Percentiles rank a stretch among this genome's conserved stretches.
These are phyloP conservation scores for Cryptococcus floricola DNA, from an alignment of 1,284 basidiomycete genomes.

Conservation along the genomic window DNA sequence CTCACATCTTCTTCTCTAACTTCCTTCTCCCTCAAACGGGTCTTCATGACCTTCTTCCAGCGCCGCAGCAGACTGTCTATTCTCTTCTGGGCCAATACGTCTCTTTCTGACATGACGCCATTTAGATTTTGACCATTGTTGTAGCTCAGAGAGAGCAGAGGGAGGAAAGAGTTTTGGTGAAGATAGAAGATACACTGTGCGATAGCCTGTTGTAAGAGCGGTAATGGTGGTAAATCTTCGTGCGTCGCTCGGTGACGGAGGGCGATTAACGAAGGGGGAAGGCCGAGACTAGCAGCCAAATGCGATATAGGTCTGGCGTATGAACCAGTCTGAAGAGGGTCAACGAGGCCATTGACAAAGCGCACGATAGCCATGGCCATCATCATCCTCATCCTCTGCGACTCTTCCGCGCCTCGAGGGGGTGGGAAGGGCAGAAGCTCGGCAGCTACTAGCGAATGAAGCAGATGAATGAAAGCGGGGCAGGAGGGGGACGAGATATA, in stretches of 20 bases:
- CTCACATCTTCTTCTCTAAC: conserved; percentile 64
- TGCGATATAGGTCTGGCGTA: conserved; percentile 86
- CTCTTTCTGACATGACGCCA: conserved; percentile 2
- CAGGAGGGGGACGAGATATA: conserved; percentile 66
- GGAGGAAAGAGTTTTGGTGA: conserved; percentile 70
- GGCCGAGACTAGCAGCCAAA: conserved; percentile 77
- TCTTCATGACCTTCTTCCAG: conserved; percentile 47
- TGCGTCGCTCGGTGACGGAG: conserved; percentile 92
- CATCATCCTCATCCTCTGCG: conserved; percentile 55
- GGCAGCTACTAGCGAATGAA: conserved; percentile 62
- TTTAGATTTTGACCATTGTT: too few relatives aligned
- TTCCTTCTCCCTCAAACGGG: conserved; percentile 59
- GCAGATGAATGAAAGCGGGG: conserved; percentile 59
- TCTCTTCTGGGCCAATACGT: conserved; percentile 54
- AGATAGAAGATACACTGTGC: conserved; percentile 60
- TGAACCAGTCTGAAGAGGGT: conserved; percentile 71
- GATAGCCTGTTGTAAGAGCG: conserved; percentile 70
- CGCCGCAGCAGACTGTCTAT: conserved; percentile 41
- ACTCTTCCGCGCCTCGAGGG: conserved; percentile 59
- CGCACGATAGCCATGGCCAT: conserved; percentile 67
- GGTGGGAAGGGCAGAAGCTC: conserved; percentile 55
- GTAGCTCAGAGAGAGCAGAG: conserved; percentile 58
- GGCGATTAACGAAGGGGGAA: conserved; percentile 90
- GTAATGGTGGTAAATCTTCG: conserved; percentile 85
- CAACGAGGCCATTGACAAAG: conserved; percentile 91